Evolutionary conservation across 225 moss, liverwort and hornwort species (phyloP), one percentile per base, ranked within the genome.

Genomic region (Thuidium tamariscinum): DNA sequence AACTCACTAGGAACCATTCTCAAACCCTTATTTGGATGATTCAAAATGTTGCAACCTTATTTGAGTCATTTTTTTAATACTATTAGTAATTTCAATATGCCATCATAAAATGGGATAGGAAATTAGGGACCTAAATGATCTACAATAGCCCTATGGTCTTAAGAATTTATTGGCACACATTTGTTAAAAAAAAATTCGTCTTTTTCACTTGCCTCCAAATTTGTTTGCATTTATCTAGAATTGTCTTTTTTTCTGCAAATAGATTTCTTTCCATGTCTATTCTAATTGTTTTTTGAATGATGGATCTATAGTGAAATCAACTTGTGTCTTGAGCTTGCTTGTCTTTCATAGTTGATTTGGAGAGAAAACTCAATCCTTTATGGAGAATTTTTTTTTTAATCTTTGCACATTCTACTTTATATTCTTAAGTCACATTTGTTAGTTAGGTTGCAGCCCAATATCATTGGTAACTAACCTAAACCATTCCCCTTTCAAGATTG

Each of bases 171-270:
- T 1, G 8, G 25, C 8, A 14, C 1, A 68, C 48, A 48, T 48
- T n/a, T n/a, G n/a, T n/a, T n/a, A n/a, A n/a, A n/a, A n/a, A n/a
- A 3, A 0, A 36, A 0, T 25, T 68, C 0, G 1, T 23, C 41
- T 68, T 39, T 2, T 23, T 68, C 13, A 23, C 7, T 1, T 68
- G 4, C 23, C 4, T 25, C 23, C 7, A 67, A 39, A 39, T 22
- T n/a, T n/a, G 18, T 23, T 37, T 1, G 2, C 39, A 23, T 23
- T 68, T 25, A 39, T 41, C 4, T 13, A 0, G 14, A 39, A 14
- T 22, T 68, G 14, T 25, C 41, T 41, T 67, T 41, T 1, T 8
- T 68, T 41, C n/a, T n/a, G 21, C 8, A 14, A 21, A 22, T 12
- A 39, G 23, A 39, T 0, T 68, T 41, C 0, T 25, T 13, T 68